Base-by-base conservation (phyloP, 352 stramenopile species). In the Pythium dissimile region DNA sequence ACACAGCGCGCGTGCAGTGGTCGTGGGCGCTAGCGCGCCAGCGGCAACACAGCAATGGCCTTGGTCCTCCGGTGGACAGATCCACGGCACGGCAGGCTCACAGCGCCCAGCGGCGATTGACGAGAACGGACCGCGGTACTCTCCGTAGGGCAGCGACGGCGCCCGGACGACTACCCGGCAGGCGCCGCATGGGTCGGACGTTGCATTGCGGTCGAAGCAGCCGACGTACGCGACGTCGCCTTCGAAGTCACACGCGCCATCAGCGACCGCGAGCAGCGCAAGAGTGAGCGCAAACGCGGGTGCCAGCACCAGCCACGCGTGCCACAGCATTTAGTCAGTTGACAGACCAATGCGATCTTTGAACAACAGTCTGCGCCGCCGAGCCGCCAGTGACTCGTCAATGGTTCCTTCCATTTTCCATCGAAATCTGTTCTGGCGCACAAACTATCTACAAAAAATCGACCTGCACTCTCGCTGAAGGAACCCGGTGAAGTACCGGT, bases 11-110 rank as follows among this genome's bases (percentile, higher is more conserved):
- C 61, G 53, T 27, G 41, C 21, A 5, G 20, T 39, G 12, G 28
- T 13, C 0, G 32, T 48, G 5, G 39, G 23, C 0, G 45, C 48
- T 1, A 64, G 35, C n/a, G 15, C 9, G 13, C 27, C 54, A 15
- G 37, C 56, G 31, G 34, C 48, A 23, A 64, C 54, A 23, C 61
- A 68, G 28, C 61, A 68, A n/a, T 27, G 45, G 18, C 61, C 61
- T 10, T 28, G 9, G 31, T 68, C 61, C 7, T 15, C 16, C n/a
- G 38, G 1, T 16, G 61, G 61, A 11, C 61, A 68, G 13, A 68
- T 59, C 61, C 61, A 68, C 43, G 61, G 54, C 20, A 64, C 47
- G 5, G 47, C 61, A 10, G 46, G 54, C 35, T 68, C 61, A 30
- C 61, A 68, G 1, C 18, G 5, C 0, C 2, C 6, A 5, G 2